Evolutionary conservation across 169 alveolate species (phyloP), one percentile per base, ranked within the genome.

Genomic region (Cyclospora cayetanensis): DNA sequence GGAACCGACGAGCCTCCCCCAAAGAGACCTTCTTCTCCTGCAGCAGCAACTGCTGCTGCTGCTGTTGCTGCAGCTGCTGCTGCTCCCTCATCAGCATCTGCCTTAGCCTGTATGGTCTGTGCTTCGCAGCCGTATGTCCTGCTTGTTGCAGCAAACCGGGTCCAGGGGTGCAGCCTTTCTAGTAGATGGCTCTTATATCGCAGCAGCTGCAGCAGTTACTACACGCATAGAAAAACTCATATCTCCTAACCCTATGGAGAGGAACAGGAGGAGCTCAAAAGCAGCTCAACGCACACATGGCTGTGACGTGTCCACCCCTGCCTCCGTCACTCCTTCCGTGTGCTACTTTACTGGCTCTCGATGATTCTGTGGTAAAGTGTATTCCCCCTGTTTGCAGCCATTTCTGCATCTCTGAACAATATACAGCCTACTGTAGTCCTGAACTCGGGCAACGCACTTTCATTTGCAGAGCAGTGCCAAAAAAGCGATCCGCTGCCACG

Each of bases 121-220:
- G 89, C 89, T 34, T 25, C 89, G 87, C 92, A 87, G 4, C 76
- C 92, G 74, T 68, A 87, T 1, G 87, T 87, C 25, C 82, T 74
- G 87, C 92, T 87, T 1, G 82, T 79, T 20, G 83, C 92, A 18
- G 92, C 92, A 34, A 87, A 87, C 5, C 92, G 92, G 35, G 86
- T 39, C 92, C 92, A 87, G 27, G 92, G 92, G 92, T 70, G 53
- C 52, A 87, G 84, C 12, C 92, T 86, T 79, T 87, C 92, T 31
- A 87, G 82, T 35, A 87, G 63, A 74, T 87, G 92, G 65, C 92
- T 87, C 43, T 87, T 87, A 65, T 70, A 87, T 50, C 92, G 77
- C 20, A 87, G 83, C 66, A 68, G 46, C 92, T 87, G 92, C 72
- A 68, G 35, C 55, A 60, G 87, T 15, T 5, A 63, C 65, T 34